These are phyloP conservation scores for Fraxinus xanthoxyloides DNA, from an alignment of 305 asterid species.

Conservation along the genomic window DNA sequence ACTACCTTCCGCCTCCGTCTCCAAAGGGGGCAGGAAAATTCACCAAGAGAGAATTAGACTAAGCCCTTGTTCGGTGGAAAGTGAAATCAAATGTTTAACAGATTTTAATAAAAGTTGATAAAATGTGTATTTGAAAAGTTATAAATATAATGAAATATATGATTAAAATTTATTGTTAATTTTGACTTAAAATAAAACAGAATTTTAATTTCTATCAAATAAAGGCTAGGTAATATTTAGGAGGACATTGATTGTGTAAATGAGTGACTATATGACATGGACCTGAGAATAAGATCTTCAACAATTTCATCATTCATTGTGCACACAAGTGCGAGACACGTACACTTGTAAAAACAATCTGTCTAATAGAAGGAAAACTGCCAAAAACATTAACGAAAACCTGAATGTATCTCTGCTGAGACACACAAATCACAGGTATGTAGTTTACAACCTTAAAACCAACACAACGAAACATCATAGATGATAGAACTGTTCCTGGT, in stretches of 20 bases:
- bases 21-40: background rate
- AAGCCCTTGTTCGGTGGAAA: background rate
- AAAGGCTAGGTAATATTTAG: background rate
- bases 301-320: background rate
- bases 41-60: background rate
- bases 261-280: background rate
- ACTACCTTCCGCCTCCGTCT: background rate
- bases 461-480: background rate
- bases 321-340: background rate
- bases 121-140: background rate
- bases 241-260: background rate
- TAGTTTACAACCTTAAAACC: conserved; percentile 4
- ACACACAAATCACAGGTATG: background rate
- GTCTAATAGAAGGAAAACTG: background rate
- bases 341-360: background rate
- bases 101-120: no score
- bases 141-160: no score
- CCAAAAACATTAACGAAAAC: background rate
- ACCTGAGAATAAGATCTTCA: background rate
- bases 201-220: background rate
- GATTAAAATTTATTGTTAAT: no score
- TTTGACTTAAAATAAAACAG: no score
- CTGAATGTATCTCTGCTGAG: background rate
- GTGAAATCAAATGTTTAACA: no score
- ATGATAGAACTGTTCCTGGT: background rate